Evolutionary conservation across 1,284 basidiomycete species (phyloP).

Genomic region (Ustilago curta): DNA sequence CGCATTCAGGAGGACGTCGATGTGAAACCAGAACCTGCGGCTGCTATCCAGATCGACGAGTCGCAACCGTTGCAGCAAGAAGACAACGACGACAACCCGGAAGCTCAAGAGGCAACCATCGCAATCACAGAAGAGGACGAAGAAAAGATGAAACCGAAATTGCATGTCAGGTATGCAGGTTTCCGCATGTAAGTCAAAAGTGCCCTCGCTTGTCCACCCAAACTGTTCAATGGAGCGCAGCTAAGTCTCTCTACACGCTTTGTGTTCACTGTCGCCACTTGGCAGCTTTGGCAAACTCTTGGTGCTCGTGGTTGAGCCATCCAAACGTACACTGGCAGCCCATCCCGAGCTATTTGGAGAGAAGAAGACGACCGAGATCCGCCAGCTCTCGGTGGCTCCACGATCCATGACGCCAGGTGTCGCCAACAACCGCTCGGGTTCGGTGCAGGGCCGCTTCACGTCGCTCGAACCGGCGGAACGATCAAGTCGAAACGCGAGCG

Average conservation of each 20-base stretch:
- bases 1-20: slow-evolving; percentile 31
- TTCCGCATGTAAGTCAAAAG: slow-evolving; percentile 46
- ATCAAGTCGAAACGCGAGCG: slow-evolving; percentile 43
- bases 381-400: slow-evolving; percentile 52
- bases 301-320: slow-evolving; percentile 58
- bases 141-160: slow-evolving; percentile 53
- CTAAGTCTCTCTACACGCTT: neutral
- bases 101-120: slow-evolving; percentile 28
- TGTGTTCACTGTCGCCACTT: neutral
- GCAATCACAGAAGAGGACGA: slow-evolving; percentile 49
- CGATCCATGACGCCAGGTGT: slow-evolving; percentile 25
- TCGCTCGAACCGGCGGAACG: slow-evolving; percentile 37
- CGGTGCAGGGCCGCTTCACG: slow-evolving; percentile 38
- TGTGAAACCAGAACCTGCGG: slow-evolving; percentile 25
- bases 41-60: slow-evolving; percentile 4
- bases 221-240: neutral
- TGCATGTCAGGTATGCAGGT: slow-evolving; percentile 50
- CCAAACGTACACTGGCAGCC: slow-evolving; percentile 43
- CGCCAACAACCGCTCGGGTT: slow-evolving; percentile 27
- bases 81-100: neutral
- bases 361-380: slow-evolving; percentile 35
- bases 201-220: neutral
- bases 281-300: slow-evolving; percentile 62
- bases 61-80: neutral
- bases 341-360: slow-evolving; percentile 53